Base-by-base conservation (phyloP, 2,329 filamentous ascomycete species). In the Teratosphaeria viscida region DNA sequence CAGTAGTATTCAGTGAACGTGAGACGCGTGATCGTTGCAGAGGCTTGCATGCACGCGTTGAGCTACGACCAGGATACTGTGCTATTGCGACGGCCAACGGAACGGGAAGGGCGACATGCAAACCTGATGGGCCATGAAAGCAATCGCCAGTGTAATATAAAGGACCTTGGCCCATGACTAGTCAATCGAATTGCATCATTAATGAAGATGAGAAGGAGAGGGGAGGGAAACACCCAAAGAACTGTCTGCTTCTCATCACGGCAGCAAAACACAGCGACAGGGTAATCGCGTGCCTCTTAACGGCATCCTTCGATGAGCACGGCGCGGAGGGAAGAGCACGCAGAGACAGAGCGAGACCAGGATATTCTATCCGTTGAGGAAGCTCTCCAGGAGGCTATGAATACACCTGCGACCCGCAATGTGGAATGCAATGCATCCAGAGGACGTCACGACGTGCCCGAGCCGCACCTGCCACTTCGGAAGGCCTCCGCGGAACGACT, bases 391-490 rank as follows among this genome's bases (percentile, higher is more conserved):
- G 64, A 69, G 62, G 66, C 68, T 60, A 68, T 68, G 66, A 59
- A 63, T 61, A 63, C 63, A 29, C 49, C 56, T 16, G 53, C 54
- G 14, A 23, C 16, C 47, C 23, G 23, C 19, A 32, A 47, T 55
- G 19, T 85, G 12, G 86, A 86, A 73, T n/a, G 43, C 19, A 10
- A 49, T 10, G 91, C 92, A 74, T 89, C 94, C 69, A 91, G 89
- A 72, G 89, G 86, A 53, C 43, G 23, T 10, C 19, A 23, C 43
- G n/a, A 49, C 10, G 86, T 70, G 26, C 67, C 66, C 32, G 74
- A 74, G 56, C 76, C 76, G 43, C 74, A 78, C 59, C 71, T 75
- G 26, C 68, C 72, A 27, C 67, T 74, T 12, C 72, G 76, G 27
- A 74, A 75, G 62, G 71, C 73, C 35, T 74, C 76, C 1, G 72